These are phyloP conservation scores for Xylariomycetidae sp. DNA, from an alignment of 2,329 filamentous ascomycete genomes.

Conservation along the genomic window DNA sequence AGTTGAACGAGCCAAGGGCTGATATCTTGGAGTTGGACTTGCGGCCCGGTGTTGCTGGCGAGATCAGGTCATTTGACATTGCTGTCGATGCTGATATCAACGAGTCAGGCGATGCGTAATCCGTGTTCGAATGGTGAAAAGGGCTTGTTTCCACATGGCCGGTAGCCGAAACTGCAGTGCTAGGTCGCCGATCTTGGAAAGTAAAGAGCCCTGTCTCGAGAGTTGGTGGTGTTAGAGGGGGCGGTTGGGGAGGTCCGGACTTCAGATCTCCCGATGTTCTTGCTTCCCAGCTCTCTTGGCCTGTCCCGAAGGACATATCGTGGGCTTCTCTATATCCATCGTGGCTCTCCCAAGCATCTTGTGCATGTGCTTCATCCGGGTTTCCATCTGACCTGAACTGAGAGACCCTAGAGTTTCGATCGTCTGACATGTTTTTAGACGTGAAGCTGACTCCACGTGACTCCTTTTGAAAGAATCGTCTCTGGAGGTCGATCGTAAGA, in stretches of 20 bases:
- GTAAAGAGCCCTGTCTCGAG: constrained; percentile 37
- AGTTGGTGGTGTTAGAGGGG: constrained; percentile 45
- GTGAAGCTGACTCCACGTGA: constrained; percentile 27
- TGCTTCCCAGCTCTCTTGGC: too few species aligned
- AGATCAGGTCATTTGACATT: constrained; percentile 16
- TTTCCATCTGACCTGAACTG: constrained; percentile 6
- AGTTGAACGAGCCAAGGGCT: constrained; percentile 25
- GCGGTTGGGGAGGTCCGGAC: constrained; percentile 38
- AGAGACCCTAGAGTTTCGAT: constrained; percentile 15
- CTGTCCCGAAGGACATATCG: too few species aligned
- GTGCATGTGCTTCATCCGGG: constrained; percentile 6
- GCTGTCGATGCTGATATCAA: constrained; percentile 16
- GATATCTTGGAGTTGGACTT: constrained; percentile 40
- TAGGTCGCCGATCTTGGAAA: constrained; percentile 35
- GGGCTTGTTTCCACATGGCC: constrained; percentile 34
- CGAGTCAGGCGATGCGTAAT: constrained; percentile 38
- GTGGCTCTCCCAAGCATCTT: too few species aligned
- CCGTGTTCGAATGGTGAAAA: constrained; percentile 47
- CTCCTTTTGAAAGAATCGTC: constrained; percentile 18
- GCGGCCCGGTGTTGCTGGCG: constrained; percentile 31
- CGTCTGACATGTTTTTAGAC: constrained; percentile 21
- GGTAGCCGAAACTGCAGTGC: constrained; percentile 27
- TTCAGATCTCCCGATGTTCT: constrained; percentile 27
- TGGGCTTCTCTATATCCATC: too few species aligned
- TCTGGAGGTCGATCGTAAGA: constrained; percentile 11